Conservation (phyloP, 352 stramenopile species). For the Globisporangium nodosum region DNA sequence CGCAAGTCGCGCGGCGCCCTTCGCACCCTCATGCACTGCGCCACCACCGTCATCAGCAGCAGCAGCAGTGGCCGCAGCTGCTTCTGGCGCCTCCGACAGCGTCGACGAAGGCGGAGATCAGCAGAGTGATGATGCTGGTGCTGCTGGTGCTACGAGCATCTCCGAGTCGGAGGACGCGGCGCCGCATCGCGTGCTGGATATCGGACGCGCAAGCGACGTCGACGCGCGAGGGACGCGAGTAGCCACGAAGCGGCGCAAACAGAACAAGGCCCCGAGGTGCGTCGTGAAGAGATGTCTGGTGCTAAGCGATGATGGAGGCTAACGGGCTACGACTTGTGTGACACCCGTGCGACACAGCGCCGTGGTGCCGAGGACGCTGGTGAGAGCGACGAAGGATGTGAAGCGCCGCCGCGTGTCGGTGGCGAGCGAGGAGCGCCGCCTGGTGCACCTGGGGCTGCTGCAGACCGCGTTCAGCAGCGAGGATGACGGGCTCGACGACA, state of each 20-base stretch:
- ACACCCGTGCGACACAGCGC: neutral
- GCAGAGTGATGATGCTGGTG: too few species aligned
- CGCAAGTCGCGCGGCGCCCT: too few species aligned
- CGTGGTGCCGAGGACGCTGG: conserved; percentile 5
- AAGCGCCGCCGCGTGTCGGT: conserved; percentile 8
- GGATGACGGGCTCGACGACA: conserved; percentile 67
- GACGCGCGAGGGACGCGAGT: neutral
- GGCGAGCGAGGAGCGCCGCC: conserved; percentile 11
- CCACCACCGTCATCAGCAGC: neutral
- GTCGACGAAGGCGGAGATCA: too few species aligned
- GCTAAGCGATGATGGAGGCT: too few species aligned
- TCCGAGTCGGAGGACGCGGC: too few species aligned
- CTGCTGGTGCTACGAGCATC: too few species aligned
- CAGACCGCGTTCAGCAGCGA: conserved; percentile 41
- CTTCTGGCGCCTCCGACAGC: too few species aligned
- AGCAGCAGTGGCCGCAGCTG: neutral
- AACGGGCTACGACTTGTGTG: too few species aligned
- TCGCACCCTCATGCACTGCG: neutral
- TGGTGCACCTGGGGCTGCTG: conserved; percentile 24
- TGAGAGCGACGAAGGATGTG: neutral
- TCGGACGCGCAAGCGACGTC: too few species aligned
- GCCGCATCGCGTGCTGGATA: too few species aligned
- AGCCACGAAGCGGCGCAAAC: neutral
- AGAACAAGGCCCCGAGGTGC: conserved; percentile 3
- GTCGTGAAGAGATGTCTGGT: neutral